Conservation (phyloP, 108 stramenopile species). For the Aurantiochytrium sp. region DNA sequence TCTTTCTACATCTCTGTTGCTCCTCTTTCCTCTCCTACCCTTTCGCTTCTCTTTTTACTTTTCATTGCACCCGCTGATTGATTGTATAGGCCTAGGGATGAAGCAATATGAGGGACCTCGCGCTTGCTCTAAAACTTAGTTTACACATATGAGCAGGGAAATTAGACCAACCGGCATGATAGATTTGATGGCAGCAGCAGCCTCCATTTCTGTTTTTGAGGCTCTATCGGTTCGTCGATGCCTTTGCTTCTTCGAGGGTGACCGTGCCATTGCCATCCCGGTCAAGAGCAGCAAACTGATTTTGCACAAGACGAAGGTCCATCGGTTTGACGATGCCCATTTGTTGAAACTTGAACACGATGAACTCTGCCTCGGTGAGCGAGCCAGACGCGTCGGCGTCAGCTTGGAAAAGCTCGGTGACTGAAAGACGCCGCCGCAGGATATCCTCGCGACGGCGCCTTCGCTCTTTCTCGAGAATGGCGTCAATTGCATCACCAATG, state of each 20-base stretch:
- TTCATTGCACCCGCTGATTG: too few relatives aligned
- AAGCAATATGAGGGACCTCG: too few relatives aligned
- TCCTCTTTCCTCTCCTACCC: too few relatives aligned
- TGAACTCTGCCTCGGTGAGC: background rate
- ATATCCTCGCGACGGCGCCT: background rate
- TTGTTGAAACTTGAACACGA: conserved; percentile 7
- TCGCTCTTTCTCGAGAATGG: background rate
- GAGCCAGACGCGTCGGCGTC: background rate
- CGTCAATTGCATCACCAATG: background rate
- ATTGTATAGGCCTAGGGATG: too few relatives aligned
- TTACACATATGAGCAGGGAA: too few relatives aligned
- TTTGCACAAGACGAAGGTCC: background rate
- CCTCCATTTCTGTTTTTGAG: too few relatives aligned
- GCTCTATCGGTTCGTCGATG: background rate
- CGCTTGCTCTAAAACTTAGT: too few relatives aligned
- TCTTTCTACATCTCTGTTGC: too few relatives aligned
- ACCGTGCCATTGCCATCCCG: background rate
- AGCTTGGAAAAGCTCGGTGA: background rate
- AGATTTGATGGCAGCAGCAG: too few relatives aligned
- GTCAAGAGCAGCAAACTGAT: background rate
- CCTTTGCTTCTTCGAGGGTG: background rate
- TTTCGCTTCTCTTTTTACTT: too few relatives aligned
- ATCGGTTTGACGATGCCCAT: background rate
- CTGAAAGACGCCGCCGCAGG: background rate
- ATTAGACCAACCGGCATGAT: too few relatives aligned